Percentiles rank a stretch among this genome's conserved stretches.
Evolutionary conservation across 129 eudicot genomes (phyloP).

Genomic region (Flaveria trinervia): DNA sequence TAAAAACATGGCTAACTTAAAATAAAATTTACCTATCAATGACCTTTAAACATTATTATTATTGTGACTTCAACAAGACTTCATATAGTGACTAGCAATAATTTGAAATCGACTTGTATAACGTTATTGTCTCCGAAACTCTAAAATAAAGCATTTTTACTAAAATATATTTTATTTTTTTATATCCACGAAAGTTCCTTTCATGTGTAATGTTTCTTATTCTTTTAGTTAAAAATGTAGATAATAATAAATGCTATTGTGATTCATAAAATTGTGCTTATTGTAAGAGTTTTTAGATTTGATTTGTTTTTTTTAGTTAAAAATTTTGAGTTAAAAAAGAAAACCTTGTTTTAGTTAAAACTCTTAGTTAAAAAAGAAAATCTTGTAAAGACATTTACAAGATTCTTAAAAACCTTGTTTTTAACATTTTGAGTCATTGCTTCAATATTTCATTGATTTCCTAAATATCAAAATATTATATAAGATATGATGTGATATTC

Average conservation of each 20-base stretch:
- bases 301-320: too few relatives aligned
- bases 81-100: constrained; percentile 13
- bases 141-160: background rate
- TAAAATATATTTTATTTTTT: constrained; percentile 17
- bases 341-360: too few relatives aligned
- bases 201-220: constrained; percentile 24
- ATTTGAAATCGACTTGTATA: constrained; percentile 6
- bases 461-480: too few relatives aligned
- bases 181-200: constrained; percentile 33
- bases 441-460: too few relatives aligned
- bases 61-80: background rate
- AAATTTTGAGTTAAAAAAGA: too few relatives aligned
- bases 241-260: constrained; percentile 15
- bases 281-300: too few relatives aligned
- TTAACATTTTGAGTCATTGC: too few relatives aligned
- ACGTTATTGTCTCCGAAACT: constrained; percentile 25
- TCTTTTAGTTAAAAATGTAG: constrained; percentile 22
- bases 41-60: constrained; percentile 1
- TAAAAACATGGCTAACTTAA: background rate
- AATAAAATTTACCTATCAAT: background rate
- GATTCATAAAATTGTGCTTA: background rate
- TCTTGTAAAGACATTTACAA: too few relatives aligned
- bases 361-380: too few relatives aligned
- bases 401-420: too few relatives aligned
- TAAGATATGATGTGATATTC: too few relatives aligned